Conservation (phyloP, 306 rosid genomes). For the Rosa chinensis region DNA sequence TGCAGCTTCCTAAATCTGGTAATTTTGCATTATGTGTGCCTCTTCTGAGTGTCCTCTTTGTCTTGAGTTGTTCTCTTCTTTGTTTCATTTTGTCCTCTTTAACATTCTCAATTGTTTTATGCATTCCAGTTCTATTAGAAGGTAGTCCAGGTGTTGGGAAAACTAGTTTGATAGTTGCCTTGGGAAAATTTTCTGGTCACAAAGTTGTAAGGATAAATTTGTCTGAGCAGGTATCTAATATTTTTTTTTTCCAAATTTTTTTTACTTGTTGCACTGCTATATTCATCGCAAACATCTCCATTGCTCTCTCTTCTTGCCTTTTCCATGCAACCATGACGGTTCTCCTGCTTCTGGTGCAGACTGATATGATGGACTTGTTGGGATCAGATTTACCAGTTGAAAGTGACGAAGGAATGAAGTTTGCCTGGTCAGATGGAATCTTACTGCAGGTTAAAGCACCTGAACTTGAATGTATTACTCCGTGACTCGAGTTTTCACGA, state of each 20-base stretch:
- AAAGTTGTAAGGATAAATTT: slow-evolving; percentile 85
- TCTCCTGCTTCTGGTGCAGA: slow-evolving; percentile 49
- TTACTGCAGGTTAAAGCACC: slow-evolving; percentile 70
- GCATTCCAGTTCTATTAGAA: slow-evolving; percentile 77
- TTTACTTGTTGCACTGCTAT: neutral
- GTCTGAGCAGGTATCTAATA: slow-evolving; percentile 78
- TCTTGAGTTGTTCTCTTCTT: slow-evolving; percentile 7
- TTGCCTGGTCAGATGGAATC: slow-evolving; percentile 97
- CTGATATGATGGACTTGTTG: slow-evolving; percentile 95
- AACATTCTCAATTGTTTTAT: slow-evolving; percentile 21
- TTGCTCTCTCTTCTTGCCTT: neutral
- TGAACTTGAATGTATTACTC: slow-evolving; percentile 8
- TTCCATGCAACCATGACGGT: neutral
- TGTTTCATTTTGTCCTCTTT: neutral
- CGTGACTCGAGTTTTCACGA: slow-evolving; percentile 1
- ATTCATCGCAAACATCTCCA: neutral
- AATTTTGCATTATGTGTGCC: slow-evolving; percentile 2
- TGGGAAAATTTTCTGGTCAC: slow-evolving; percentile 80
- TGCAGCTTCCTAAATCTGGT: slow-evolving; percentile 97
- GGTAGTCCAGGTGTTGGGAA: slow-evolving; percentile 99
- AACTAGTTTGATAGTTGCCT: slow-evolving; percentile 85
- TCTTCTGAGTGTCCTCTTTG: neutral
- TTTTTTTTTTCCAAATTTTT: neutral
- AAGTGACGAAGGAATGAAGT: slow-evolving; percentile 79
- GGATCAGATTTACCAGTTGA: slow-evolving; percentile 95